phyloP scores from a whole-genome alignment of 192 early-diverging fungal genomes.

The Mortierella hygrophila region DNA sequence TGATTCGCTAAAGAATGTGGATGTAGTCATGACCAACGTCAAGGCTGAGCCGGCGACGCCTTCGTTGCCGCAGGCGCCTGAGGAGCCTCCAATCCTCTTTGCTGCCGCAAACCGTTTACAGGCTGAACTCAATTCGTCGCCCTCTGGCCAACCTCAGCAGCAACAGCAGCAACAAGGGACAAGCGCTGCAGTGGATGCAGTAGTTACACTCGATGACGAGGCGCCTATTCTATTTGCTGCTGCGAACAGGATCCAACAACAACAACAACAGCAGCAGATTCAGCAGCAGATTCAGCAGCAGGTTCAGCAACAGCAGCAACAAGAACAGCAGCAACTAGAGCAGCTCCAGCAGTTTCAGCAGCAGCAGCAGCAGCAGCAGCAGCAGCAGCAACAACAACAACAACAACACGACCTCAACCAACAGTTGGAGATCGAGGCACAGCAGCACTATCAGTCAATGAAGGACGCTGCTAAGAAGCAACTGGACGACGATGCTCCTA shows the following conservation, averaged over 20 bases:
- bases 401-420: neutral
- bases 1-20: neutral
- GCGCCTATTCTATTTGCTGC: conserved; percentile 37
- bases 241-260: conserved; percentile 23
- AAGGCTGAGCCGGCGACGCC: neutral
- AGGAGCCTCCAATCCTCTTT: conserved; percentile 34
- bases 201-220: conserved; percentile 1
- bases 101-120: conserved; percentile 26
- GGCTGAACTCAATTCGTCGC: neutral
- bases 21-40: neutral
- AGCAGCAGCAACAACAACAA: conserved; percentile 11
- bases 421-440: neutral
- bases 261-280: conserved; percentile 29
- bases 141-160: neutral
- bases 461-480: neutral
- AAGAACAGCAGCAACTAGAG: neutral
- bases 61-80: neutral
- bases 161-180: neutral
- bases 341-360: conserved; percentile 5
- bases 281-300: conserved; percentile 25
- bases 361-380: conserved; percentile 4
- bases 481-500: conserved; percentile 10
- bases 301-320: neutral
- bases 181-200: neutral
- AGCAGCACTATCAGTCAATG: neutral